phyloP scores from a whole-genome alignment of 768 basidiomycete species.

The Omphalotus guepiniiformis region DNA sequence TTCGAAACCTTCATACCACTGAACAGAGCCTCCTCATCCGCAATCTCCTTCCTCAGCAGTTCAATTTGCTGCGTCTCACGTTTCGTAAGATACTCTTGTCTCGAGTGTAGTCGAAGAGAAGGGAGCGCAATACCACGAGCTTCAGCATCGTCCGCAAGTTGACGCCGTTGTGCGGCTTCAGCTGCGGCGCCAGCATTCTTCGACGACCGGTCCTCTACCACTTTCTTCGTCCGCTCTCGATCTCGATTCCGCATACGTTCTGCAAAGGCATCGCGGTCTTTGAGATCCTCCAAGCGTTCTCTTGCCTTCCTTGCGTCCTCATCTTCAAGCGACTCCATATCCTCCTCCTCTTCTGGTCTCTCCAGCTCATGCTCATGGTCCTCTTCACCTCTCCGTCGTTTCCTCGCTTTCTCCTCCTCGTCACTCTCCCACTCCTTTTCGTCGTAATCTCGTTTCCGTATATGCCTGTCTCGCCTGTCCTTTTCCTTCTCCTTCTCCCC shows the following conservation, averaged over 20 bases:
- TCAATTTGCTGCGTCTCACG: slow-evolving; percentile 96
- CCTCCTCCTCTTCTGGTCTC: slow-evolving; percentile 41
- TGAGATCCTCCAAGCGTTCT: slow-evolving; percentile 72
- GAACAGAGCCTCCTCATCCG: slow-evolving; percentile 90
- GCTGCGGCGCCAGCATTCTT: slow-evolving; percentile 68
- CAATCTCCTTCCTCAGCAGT: slow-evolving; percentile 85
- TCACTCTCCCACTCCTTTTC: slow-evolving; percentile 88
- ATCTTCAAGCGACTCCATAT: slow-evolving; percentile 57
- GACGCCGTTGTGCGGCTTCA: slow-evolving; percentile 77
- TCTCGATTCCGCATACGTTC: slow-evolving; percentile 83
- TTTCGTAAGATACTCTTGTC: slow-evolving; percentile 95
- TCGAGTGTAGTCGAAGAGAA: slow-evolving; percentile 79
- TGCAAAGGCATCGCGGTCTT: slow-evolving; percentile 91
- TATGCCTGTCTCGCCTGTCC: slow-evolving; percentile 59
- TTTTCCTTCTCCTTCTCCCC: slow-evolving; percentile 44
- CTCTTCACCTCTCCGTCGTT: slow-evolving; percentile 32
- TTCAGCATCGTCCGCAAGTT: slow-evolving; percentile 74
- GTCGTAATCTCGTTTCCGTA: slow-evolving; percentile 79
- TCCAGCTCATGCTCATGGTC: slow-evolving; percentile 26
- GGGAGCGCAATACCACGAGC: slow-evolving; percentile 55
- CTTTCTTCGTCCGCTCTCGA: slow-evolving; percentile 78
- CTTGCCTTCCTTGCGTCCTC: slow-evolving; percentile 65
- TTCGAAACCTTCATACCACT: slow-evolving; percentile 87
- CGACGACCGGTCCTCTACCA: slow-evolving; percentile 90
- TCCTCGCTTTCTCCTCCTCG: slow-evolving; percentile 74